Base-by-base conservation (phyloP, 441 rosid genomes). In the Pelargonium australe region DNA sequence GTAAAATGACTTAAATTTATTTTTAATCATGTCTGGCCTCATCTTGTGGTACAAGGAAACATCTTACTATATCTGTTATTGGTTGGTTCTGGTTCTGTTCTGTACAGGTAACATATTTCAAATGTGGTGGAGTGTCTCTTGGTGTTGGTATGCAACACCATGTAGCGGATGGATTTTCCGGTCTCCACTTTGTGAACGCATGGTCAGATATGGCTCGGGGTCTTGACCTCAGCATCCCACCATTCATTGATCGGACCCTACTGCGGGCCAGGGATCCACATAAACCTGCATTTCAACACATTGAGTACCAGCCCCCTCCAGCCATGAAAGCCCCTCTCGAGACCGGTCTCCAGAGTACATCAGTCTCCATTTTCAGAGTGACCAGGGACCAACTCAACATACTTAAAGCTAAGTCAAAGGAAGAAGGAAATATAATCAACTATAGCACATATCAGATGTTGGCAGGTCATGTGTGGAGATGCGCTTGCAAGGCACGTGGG, bases 141-240 rank as follows among this genome's bases (percentile, higher is more conserved):
- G 99, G 99, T 0, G 99, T 91, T 44, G 99, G 99, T 14, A 95
- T 91, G 96, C 99, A 91, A 73, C 99, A 95, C 80, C 92, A 91
- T 73, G 96, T 57, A 1, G 99, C 99, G 1, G 99, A 95, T 75
- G 99, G 99, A 41, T 91, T 77, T 79, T 95, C 97, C 41, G 97
- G 97, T 67, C 95, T 95, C 63, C 99, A 91, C 76, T 91, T 95
- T 66, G 86, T 95, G 64, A 95, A 95, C 34, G 68, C 96, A 28
- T 95, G 99, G 99, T 87, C 97, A 19, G 97, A 91, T 67, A 85
- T 91, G 82, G 94, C 97, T 66, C 94, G 97, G 37, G 97, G 92
- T 66, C 89, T 90, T 64, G 95, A 90, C 75, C 77, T 86, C 34
- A 77, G 83, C 3, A 28, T 80, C 60, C 88, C 87, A n/a, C 99